Evolutionary conservation across 1,284 basidiomycete species (phyloP).

Genomic region (Hemileia vastatrix): DNA sequence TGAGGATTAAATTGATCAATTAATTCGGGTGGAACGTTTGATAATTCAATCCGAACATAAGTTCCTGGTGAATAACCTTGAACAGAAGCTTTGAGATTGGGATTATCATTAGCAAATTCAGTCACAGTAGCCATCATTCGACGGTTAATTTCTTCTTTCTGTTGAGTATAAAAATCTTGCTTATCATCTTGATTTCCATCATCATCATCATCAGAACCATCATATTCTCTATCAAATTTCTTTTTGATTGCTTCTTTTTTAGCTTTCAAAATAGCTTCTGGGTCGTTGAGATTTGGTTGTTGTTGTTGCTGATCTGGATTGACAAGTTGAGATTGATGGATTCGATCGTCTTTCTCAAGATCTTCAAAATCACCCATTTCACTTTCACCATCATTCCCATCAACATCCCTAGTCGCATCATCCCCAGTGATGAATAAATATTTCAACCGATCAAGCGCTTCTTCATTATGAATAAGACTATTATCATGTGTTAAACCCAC

Average conservation of each 20-base stretch:
- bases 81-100: slow-evolving; percentile 66
- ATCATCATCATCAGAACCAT: slow-evolving; percentile 63
- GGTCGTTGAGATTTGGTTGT: background rate
- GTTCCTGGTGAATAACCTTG: slow-evolving; percentile 83
- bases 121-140: slow-evolving; percentile 74
- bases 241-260: slow-evolving; percentile 88
- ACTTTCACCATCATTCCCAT: slow-evolving; percentile 47
- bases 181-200: slow-evolving; percentile 49
- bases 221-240: slow-evolving; percentile 94
- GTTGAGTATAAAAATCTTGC: slow-evolving; percentile 76
- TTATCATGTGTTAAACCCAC: slow-evolving; percentile 50
- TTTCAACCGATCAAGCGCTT: slow-evolving; percentile 46
- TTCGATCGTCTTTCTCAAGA: slow-evolving; percentile 50
- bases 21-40: slow-evolving; percentile 77
- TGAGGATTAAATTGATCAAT: slow-evolving; percentile 84
- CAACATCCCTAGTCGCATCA: slow-evolving; percentile 37
- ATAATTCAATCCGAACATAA: slow-evolving; percentile 88
- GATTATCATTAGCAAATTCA: slow-evolving; percentile 74
- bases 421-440: slow-evolving; percentile 81
- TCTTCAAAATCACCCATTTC: slow-evolving; percentile 50
- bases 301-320: slow-evolving; percentile 1
- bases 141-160: slow-evolving; percentile 80
- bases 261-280: slow-evolving; percentile 51
- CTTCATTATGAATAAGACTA: slow-evolving; percentile 65
- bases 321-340: slow-evolving; percentile 47